These are phyloP conservation scores for Pseudocercospora cruenta DNA, from an alignment of 2,329 filamentous ascomycete genomes.

Conservation along the genomic window DNA sequence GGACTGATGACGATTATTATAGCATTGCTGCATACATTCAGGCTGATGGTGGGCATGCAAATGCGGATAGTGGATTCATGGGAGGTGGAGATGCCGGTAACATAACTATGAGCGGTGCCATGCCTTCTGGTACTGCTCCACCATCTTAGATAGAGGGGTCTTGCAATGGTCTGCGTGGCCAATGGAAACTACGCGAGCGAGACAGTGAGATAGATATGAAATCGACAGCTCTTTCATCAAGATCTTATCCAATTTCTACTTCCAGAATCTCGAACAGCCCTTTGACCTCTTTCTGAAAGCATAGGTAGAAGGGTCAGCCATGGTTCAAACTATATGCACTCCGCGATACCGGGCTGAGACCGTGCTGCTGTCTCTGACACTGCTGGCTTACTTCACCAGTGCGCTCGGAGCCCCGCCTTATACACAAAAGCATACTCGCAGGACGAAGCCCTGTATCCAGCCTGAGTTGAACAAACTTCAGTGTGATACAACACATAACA, in stretches of 20 bases:
- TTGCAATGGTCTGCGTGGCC: no score
- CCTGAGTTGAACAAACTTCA: not conserved
- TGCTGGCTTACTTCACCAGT: no score
- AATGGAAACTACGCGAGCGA: no score
- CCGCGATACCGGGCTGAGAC: no score
- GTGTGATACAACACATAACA: not conserved
- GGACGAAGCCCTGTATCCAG: not conserved
- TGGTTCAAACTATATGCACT: no score
- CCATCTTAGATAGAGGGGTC: not conserved
- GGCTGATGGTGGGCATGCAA: conserved; percentile 29
- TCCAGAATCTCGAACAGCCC: not conserved
- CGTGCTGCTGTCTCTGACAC: no score
- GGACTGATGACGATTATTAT: conserved; percentile 26
- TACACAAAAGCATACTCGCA: not conserved
- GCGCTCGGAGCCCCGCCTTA: no score
- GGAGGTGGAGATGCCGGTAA: conserved; percentile 23
- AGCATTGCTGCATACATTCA: conserved; percentile 26
- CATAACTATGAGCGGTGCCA: conserved; percentile 15
- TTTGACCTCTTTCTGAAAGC: not conserved
- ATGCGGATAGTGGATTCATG: conserved; percentile 19
- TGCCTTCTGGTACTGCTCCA: conserved; percentile 20
- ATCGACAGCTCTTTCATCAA: not conserved
- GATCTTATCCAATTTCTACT: no score
- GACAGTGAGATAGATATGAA: no score
- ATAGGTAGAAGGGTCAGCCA: no score